Conservation (phyloP, 2,329 filamentous ascomycete species). For the Ambrosiella beaveri region DNA sequence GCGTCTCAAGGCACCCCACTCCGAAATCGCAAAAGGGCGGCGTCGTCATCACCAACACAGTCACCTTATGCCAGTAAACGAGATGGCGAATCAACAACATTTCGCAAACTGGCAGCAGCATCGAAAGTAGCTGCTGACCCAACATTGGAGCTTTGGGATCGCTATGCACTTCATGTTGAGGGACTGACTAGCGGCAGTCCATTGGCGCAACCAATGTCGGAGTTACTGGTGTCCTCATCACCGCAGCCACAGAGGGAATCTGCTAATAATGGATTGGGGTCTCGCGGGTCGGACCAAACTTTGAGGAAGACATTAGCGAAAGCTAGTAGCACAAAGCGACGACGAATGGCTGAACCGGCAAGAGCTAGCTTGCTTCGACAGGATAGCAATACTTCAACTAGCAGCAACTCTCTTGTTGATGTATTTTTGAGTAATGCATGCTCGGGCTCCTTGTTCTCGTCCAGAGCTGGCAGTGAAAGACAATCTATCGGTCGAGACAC, state of each 20-base stretch:
- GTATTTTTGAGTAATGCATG: slow-evolving; percentile 12
- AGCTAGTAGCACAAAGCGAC: slow-evolving; percentile 8
- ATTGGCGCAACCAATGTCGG: slow-evolving; percentile 7
- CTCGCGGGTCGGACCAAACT: slow-evolving; percentile 3
- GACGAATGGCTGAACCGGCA: slow-evolving; percentile 3
- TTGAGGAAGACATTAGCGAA: slow-evolving; percentile 7
- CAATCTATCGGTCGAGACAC: background rate
- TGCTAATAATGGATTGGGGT: background rate
- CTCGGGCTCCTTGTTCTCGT: background rate
- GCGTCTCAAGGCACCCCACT: slow-evolving; percentile 32
- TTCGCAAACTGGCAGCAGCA: slow-evolving; percentile 11
- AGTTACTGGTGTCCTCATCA: slow-evolving; percentile 37
- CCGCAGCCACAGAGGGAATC: slow-evolving; percentile 39
- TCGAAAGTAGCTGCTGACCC: slow-evolving; percentile 46
- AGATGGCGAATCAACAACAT: slow-evolving; percentile 10
- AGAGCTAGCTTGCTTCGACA: slow-evolving; percentile 8
- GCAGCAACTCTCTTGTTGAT: slow-evolving; percentile 9
- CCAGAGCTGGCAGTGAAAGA: background rate
- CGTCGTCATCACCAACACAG: slow-evolving; percentile 55
- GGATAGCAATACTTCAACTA: background rate
- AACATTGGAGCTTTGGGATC: slow-evolving; percentile 60
- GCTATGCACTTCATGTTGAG: slow-evolving; percentile 40
- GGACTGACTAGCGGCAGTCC: slow-evolving; percentile 1
- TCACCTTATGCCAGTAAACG: slow-evolving; percentile 31
- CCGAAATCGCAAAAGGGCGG: slow-evolving; percentile 45